Conservation (phyloP, 2,329 filamentous ascomycete species). For the Trichoderma citrinoviride region DNA sequence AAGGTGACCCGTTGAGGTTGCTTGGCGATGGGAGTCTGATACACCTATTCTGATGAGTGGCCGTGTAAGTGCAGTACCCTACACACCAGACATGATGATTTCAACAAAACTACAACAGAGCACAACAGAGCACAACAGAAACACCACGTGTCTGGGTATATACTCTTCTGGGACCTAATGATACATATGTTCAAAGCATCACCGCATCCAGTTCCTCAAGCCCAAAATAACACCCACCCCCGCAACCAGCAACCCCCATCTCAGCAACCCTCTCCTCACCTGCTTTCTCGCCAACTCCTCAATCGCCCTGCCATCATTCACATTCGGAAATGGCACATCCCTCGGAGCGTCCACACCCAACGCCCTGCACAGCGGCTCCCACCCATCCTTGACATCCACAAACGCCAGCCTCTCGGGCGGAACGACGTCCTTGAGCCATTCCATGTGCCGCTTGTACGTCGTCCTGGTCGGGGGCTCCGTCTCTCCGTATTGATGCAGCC, state of each 20-base stretch:
- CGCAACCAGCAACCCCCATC: not conserved
- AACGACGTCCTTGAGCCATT: conserved; percentile 2
- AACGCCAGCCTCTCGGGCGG: not conserved
- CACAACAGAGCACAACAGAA: too few relatives aligned
- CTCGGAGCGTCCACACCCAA: conserved; percentile 7
- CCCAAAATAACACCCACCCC: not conserved
- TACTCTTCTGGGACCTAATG: too few relatives aligned
- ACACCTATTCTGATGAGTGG: too few relatives aligned
- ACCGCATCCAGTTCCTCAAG: not conserved
- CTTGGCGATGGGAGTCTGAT: too few relatives aligned
- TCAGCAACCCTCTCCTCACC: not conserved
- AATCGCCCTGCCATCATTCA: conserved; percentile 20
- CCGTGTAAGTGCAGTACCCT: too few relatives aligned
- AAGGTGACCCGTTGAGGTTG: not conserved
- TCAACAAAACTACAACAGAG: not conserved
- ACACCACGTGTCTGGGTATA: too few relatives aligned
- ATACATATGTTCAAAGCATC: too few relatives aligned
- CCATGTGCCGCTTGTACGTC: conserved; percentile 17
- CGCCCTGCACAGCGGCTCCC: conserved; percentile 4
- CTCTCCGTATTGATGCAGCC: conserved; percentile 19
- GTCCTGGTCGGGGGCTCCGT: conserved; percentile 7
- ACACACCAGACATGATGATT: not conserved
- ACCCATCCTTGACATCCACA: not conserved
- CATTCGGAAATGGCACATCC: conserved; percentile 9
- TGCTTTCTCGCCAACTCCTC: not conserved